phyloP scores from a whole-genome alignment of 768 basidiomycete genomes.

The Leucocoprinus birnbaumii region DNA sequence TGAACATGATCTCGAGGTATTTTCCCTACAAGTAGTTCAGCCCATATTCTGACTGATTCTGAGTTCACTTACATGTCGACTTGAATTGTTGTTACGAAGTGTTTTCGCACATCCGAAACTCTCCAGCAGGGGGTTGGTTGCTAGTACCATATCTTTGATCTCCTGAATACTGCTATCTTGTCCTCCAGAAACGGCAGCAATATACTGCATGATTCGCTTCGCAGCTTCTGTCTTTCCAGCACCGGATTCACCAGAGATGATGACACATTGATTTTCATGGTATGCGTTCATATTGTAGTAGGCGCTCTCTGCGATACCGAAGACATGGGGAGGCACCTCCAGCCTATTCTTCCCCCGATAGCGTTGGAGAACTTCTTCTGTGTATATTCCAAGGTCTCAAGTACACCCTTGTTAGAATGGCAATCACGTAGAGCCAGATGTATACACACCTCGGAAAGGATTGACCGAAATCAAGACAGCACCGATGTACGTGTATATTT shows the following conservation, averaged over 20 bases:
- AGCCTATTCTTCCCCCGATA: slow-evolving; percentile 98
- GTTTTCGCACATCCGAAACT: slow-evolving; percentile 99
- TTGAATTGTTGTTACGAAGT: slow-evolving; percentile 96
- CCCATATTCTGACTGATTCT: background rate
- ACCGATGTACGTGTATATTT: slow-evolving; percentile 99
- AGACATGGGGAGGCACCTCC: slow-evolving; percentile 98
- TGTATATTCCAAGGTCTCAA: slow-evolving; percentile 96
- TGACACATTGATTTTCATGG: slow-evolving; percentile 99
- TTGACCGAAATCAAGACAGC: slow-evolving; percentile 98
- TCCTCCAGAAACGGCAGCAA: slow-evolving; percentile 92
- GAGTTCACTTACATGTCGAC: slow-evolving; percentile 78
- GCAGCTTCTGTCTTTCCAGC: slow-evolving; percentile 99
- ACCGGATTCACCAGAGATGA: slow-evolving; percentile 98
- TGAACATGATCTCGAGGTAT: slow-evolving; percentile 99
- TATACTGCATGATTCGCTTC: slow-evolving; percentile 99
- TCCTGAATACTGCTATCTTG: slow-evolving; percentile 91
- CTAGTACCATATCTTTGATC: slow-evolving; percentile 99
- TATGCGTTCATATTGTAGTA: slow-evolving; percentile 99
- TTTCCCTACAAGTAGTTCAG: slow-evolving; percentile 68
- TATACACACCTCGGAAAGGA: slow-evolving; percentile 78
- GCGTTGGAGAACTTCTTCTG: slow-evolving; percentile 77
- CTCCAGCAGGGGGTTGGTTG: slow-evolving; percentile 95
- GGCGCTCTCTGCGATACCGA: slow-evolving; percentile 92
- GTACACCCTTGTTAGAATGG: slow-evolving; percentile 9
- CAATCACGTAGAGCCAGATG: background rate